Percentiles rank a stretch among this genome's conserved stretches.
Conservation (phyloP, 2,329 filamentous ascomycete genomes). For the Aspergillus cejpii region DNA sequence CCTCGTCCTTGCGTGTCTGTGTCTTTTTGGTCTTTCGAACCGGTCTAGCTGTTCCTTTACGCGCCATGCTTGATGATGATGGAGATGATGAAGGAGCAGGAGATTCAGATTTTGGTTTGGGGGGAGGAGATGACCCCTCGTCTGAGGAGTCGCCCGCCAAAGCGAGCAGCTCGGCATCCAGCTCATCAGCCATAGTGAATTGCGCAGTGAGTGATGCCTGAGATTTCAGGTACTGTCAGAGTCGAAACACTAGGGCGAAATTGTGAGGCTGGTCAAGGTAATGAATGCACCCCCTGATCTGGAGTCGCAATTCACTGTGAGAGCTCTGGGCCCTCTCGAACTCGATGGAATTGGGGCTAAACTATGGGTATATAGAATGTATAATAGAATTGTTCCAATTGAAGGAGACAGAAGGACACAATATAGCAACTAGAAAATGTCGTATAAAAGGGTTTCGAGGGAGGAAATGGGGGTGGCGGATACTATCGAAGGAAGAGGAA, state of each 20-base stretch:
- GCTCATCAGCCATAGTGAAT: conserved; percentile 64
- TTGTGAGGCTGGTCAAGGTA: background rate
- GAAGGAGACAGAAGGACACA: background rate
- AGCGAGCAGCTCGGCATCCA: conserved; percentile 89
- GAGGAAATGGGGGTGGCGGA: conserved; percentile 10
- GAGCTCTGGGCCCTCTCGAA: background rate
- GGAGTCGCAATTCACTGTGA: background rate
- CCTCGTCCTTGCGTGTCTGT: conserved; percentile 42
- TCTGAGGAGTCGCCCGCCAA: conserved; percentile 65
- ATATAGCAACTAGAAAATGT: conserved; percentile 1
- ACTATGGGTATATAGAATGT: background rate
- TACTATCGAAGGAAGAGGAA: conserved; percentile 3
- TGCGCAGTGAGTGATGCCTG: conserved; percentile 5
- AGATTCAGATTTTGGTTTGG: conserved; percentile 52
- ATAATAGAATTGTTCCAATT: background rate
- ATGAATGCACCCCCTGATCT: background rate
- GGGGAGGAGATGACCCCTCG: conserved; percentile 47
- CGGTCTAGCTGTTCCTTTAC: conserved; percentile 42
- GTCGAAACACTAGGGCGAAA: background rate
- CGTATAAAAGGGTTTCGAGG: background rate
- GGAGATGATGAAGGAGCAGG: conserved; percentile 49
- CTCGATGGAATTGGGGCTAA: background rate
- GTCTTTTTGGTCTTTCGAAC: conserved; percentile 41
- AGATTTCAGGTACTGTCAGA: conserved; percentile 8
- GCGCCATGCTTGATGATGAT: conserved; percentile 39